Evolutionary conservation across 2,329 filamentous ascomycete genomes (phyloP), one percentile per base, ranked within the genome.

Genomic region (Colletotrichum eremochloae): DNA sequence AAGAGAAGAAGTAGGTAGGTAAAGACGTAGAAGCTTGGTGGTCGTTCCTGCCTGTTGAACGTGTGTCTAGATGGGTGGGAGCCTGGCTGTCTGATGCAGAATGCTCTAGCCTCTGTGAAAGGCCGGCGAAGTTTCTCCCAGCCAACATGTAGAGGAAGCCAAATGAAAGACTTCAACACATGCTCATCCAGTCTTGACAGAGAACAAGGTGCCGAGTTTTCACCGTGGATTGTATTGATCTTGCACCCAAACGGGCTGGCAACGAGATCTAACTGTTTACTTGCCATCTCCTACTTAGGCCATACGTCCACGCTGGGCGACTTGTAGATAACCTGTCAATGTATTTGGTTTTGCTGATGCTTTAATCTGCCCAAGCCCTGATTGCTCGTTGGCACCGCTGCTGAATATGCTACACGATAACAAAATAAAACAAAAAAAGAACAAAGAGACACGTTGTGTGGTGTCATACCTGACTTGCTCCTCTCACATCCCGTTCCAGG

Each of bases 321-420:
- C 24, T 64, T 8, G 3, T 5, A 9, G 5, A 18, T 20, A 46
- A 29, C 7, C 18, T 9, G 20, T 18, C 38, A 29, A 44, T 55
- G 20, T 29, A 55, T 55, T 15, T 46, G 52, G 61, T 50, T 50
- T 64, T 50, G 42, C 48, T 64, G 36, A 72, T 72, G 66, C 67
- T 72, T 72, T 72, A 57, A 46, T 42, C 61, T 42, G 61, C 55
- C 46, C 58, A 70, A 70, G 66, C 70, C 66, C 70, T 70, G 70
- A 60, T 72, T 70, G 66, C 66, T 72, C 61, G 55, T 61, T 44
- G 66, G 67, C 70, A 56, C 48, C 69, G 70, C 70, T 72, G 64
- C 46, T 48, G 66, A 56, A 70, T 65, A 72, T 72, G 70, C 61
- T 72, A 70, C 66, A 70, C 40, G 42, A 68, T 72, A 38, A 72